Conservation (phyloP, 352 stramenopile species). For the Pythium myriotylum region DNA sequence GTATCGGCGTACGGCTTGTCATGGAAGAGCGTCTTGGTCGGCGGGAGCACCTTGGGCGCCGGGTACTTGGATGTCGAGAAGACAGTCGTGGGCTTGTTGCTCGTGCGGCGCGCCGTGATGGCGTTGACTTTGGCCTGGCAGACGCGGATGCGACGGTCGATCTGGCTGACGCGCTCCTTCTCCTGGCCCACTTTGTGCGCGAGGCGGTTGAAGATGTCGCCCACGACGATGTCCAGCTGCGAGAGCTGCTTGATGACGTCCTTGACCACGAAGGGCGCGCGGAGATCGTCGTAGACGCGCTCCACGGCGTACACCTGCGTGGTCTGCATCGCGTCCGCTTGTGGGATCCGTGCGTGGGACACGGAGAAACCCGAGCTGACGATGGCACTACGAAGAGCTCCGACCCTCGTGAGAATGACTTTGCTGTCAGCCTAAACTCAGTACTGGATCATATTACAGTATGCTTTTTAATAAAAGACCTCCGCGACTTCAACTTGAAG, state of each 20-base stretch:
- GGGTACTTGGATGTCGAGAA: slow-evolving; percentile 90
- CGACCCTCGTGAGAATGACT: slow-evolving; percentile 19
- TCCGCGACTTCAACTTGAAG: slow-evolving; percentile 26
- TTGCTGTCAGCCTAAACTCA: slow-evolving; percentile 11
- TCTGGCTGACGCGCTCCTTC: slow-evolving; percentile 73
- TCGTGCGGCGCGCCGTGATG: slow-evolving; percentile 74
- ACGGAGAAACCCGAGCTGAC: slow-evolving; percentile 13
- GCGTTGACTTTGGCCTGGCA: slow-evolving; percentile 87
- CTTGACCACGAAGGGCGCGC: slow-evolving; percentile 81
- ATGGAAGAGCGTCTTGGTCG: slow-evolving; percentile 78
- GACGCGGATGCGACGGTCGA: slow-evolving; percentile 74
- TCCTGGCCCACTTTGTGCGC: slow-evolving; percentile 76
- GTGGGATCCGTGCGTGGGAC: slow-evolving; percentile 9
- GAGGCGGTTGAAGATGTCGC: slow-evolving; percentile 84
- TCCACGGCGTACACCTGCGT: slow-evolving; percentile 87
- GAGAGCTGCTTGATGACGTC: slow-evolving; percentile 86
- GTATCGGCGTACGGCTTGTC: slow-evolving; percentile 85
- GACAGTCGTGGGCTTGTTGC: slow-evolving; percentile 88
- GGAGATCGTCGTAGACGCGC: slow-evolving; percentile 87
- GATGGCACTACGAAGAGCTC: slow-evolving; percentile 14
- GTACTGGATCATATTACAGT: slow-evolving; percentile 16
- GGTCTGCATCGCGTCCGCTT: slow-evolving; percentile 61
- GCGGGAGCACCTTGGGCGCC: slow-evolving; percentile 64
- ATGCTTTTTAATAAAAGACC: slow-evolving; percentile 19
- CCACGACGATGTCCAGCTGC: slow-evolving; percentile 82